These are phyloP conservation scores for Neurospora sp. DNA, from an alignment of 495 filamentous ascomycete species.

Conservation along the genomic window DNA sequence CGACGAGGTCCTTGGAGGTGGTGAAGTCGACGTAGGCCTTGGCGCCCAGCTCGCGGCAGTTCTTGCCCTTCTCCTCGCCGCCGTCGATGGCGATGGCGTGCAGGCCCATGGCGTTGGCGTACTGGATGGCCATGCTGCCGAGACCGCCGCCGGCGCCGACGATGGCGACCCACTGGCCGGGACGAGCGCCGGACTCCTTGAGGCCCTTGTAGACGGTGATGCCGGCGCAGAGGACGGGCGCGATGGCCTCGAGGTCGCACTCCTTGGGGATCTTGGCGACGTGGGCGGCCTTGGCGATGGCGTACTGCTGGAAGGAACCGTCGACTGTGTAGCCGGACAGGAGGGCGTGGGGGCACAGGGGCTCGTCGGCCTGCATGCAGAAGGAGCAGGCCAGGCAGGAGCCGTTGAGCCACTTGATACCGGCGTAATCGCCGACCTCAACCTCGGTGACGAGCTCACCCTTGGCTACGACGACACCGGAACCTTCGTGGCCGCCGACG, in stretches of 20 bases:
- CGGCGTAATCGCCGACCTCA: conserved; percentile 70
- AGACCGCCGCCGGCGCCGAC: conserved; percentile 85
- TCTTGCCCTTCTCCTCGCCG: conserved; percentile 64
- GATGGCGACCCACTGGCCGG: conserved; percentile 74
- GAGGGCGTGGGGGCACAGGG: conserved; percentile 60
- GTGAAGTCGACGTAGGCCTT: conserved; percentile 68
- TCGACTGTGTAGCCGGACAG: conserved; percentile 89
- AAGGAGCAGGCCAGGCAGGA: conserved; percentile 69
- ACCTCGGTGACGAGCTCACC: conserved; percentile 64
- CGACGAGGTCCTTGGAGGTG: conserved; percentile 62
- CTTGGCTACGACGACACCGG: conserved; percentile 72
- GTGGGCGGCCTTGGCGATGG: conserved; percentile 74
- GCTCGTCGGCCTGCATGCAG: conserved; percentile 60
- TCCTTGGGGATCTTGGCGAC: conserved; percentile 70
- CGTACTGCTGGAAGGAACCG: conserved; percentile 88
- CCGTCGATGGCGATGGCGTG: conserved; percentile 68
- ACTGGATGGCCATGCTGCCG: conserved; percentile 73
- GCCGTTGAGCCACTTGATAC: conserved; percentile 88
- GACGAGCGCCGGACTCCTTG: conserved; percentile 65
- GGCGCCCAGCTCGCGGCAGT: conserved; percentile 60
- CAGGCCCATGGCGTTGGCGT: conserved; percentile 83
- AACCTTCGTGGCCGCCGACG: conserved; percentile 93
- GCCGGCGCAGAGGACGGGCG: conserved; percentile 79
- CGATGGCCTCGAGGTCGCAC: conserved; percentile 61
- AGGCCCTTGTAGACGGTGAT: conserved; percentile 91